Conservation (phyloP, 1,284 basidiomycete genomes). For the Leccinum holopus region DNA sequence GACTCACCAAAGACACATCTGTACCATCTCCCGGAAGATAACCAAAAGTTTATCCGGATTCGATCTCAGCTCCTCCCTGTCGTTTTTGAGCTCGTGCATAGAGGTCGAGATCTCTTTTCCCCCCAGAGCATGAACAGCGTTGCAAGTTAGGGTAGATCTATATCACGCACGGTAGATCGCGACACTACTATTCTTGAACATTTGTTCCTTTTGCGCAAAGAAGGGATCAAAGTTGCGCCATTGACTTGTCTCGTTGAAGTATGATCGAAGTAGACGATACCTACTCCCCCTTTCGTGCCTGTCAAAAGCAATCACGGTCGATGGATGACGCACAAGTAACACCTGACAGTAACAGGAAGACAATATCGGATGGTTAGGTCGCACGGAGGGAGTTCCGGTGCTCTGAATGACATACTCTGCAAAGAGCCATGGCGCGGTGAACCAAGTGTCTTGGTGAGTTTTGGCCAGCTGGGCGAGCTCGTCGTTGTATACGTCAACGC, state of each 20-base stretch:
- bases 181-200: conserved; percentile 78
- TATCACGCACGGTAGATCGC: conserved; percentile 68
- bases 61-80: conserved; percentile 44
- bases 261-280: conserved; percentile 81
- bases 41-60: conserved; percentile 57
- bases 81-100: conserved; percentile 61
- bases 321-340: conserved; percentile 53
- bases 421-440: conserved; percentile 89
- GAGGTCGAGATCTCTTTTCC: conserved; percentile 62
- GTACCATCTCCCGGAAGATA: conserved; percentile 81
- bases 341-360: conserved; percentile 39
- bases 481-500: conserved; percentile 69
- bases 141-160: not conserved
- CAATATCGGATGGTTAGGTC: conserved; percentile 1
- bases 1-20: conserved; percentile 81
- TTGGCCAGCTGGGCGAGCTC: conserved; percentile 57
- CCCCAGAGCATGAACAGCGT: conserved; percentile 1
- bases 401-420: conserved; percentile 71
- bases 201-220: conserved; percentile 74
- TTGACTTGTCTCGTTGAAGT: conserved; percentile 67
- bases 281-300: conserved; percentile 38
- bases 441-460: conserved; percentile 76
- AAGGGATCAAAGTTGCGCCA: conserved; percentile 91
- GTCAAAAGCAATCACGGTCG: not conserved
- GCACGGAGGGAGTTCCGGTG: not conserved